These are phyloP conservation scores for Paraphoma sp. DNA, from an alignment of 2,329 filamentous ascomycete genomes.

Conservation along the genomic window DNA sequence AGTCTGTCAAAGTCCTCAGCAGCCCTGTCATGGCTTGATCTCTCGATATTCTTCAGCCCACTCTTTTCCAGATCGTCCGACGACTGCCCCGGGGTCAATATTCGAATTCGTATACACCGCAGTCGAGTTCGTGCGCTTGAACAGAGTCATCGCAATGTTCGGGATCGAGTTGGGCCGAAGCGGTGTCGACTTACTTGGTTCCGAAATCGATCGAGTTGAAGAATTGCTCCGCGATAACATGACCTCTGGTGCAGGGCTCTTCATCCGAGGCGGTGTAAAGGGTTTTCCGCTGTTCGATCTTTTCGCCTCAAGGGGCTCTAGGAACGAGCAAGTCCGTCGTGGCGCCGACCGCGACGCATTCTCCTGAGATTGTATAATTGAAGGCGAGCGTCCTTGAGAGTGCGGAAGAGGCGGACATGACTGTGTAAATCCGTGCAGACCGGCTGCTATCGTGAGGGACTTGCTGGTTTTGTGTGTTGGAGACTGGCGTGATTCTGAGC, in stretches of 20 bases:
- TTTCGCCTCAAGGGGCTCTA: not conserved
- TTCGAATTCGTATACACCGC: not conserved
- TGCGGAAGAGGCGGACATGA: not conserved
- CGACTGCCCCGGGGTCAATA: not conserved
- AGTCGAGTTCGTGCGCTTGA: not conserved
- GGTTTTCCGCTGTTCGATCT: not conserved
- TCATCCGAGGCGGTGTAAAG: not conserved
- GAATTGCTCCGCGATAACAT: not conserved
- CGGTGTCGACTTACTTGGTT: not conserved
- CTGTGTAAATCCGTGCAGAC: not conserved
- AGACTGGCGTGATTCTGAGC: not conserved
- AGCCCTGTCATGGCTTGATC: not conserved
- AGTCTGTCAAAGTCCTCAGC: not conserved
- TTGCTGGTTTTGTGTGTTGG: not conserved
- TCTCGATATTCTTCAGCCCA: not conserved
- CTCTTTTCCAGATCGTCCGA: not conserved
- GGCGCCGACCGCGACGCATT: not conserved
- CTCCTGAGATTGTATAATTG: not conserved
- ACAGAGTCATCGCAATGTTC: not conserved
- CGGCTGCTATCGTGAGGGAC: not conserved
- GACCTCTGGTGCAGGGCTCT: not conserved
- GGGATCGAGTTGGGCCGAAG: not conserved
- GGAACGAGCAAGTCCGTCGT: slow-evolving; percentile 1
- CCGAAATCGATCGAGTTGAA: not conserved
- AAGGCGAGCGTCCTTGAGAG: not conserved